Evolutionary conservation across 2,329 filamentous ascomycete genomes (phyloP), one percentile per base, ranked within the genome.

Genomic region (Tolypocladium ophioglossoides): DNA sequence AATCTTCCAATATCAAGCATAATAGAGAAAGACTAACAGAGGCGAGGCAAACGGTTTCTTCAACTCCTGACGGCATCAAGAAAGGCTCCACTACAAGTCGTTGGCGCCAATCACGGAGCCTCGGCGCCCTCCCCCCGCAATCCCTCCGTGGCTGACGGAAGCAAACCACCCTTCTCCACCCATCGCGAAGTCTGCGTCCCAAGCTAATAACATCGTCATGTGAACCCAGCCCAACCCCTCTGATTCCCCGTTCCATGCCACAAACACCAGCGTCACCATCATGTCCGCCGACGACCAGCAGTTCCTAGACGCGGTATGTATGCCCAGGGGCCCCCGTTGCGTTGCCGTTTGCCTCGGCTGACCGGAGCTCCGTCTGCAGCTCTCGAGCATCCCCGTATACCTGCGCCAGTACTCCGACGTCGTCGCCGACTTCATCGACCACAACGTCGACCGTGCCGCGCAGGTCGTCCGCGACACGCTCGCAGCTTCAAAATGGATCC

Each of bases 201-300:
- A 7, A 12, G 44, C 41, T 27, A 27, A 27, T 9, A 22, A 38
- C 56, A 49, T 58, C 52, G 50, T 55, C 50, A 53, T 56, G 51
- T 46, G 48, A 34, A 52, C 48, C 24, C 32, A 50, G 48, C 46
- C 50, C 46, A 40, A 49, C 52, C 41, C 46, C n/a, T 51, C 41
- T 46, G 22, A 30, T n/a, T 20, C 18, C 10, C n/a, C 14, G 11
- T 22, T 18, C 37, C 50, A 63, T 39, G 44, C 44, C 44, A 7
- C 44, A 32, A 48, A 32, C 44, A 14, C 27, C 44, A 48, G 9
- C 58, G 54, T 47, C 54, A 50, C 44, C 66, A 79, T 66, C 61
- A 92, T 92, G 88, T 86, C 87, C 61, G 83, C 82, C 67, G 86
- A 91, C 68, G 87, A 90, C 66, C 84, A 89, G 72, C 84, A 87